Percentiles rank a stretch among this genome's conserved stretches.
These are phyloP conservation scores for Hsuehochloa calcarea DNA, from an alignment of 176 grass and related monocot species.

Conservation along the genomic window DNA sequence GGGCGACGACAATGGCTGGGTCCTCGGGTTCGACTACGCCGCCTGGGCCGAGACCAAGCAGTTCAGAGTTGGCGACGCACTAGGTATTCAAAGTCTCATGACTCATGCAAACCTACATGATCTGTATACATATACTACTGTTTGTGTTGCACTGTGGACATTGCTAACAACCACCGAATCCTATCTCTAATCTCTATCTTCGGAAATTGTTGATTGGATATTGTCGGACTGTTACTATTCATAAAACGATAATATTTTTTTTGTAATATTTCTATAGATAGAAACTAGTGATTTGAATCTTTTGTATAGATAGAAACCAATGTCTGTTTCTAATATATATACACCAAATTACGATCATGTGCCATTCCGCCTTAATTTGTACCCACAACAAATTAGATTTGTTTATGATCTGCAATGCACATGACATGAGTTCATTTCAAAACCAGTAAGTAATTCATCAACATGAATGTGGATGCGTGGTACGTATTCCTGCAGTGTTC, in stretches of 20 bases:
- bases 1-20: conserved; percentile 44
- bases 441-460: not conserved
- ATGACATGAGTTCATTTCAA: no score
- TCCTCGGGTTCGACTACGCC: conserved; percentile 25
- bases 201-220: no score
- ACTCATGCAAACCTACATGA: not conserved
- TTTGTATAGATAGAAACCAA: no score
- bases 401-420: not conserved
- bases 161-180: not conserved
- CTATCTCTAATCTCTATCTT: no score
- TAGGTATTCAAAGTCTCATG: conserved; percentile 23
- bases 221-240: no score
- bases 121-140: not conserved
- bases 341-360: no score
- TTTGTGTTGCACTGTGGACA: not conserved
- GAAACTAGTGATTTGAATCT: no score
- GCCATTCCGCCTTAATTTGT: not conserved
- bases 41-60: conserved; percentile 37
- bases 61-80: conserved; percentile 54
- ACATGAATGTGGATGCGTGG: not conserved
- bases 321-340: no score
- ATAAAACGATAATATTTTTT: no score
- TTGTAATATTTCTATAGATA: no score
- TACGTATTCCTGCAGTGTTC: not conserved
- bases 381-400: no score